Conservation (phyloP, 768 basidiomycete species). For the Kwoniella bestiolae region DNA sequence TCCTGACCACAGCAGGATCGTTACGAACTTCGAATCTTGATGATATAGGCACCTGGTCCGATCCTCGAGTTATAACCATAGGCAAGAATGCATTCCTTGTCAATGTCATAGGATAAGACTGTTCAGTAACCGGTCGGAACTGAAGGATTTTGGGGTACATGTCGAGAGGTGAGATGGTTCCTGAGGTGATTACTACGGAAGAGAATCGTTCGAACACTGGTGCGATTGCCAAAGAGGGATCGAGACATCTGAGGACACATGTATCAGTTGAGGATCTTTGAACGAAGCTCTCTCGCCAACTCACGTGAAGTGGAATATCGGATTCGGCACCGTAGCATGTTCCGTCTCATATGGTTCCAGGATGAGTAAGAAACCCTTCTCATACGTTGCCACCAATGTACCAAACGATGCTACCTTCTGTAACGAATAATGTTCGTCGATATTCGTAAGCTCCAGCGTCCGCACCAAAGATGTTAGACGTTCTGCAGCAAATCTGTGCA, state of each 20-base stretch:
- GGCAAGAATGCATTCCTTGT: constrained; percentile 95
- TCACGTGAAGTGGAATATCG: constrained; percentile 95
- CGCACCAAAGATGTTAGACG: constrained; percentile 90
- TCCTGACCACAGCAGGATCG: constrained; percentile 97
- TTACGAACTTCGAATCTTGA: constrained; percentile 98
- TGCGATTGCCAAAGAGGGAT: constrained; percentile 95
- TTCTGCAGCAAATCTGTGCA: constrained; percentile 87
- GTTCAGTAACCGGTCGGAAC: constrained; percentile 94
- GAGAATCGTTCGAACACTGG: constrained; percentile 98
- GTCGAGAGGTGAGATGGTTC: constrained; percentile 96
- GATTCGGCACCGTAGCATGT: constrained; percentile 96
- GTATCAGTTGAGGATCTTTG: no score
- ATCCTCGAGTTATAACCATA: constrained; percentile 94
- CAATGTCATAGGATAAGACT: constrained; percentile 97
- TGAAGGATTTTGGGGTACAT: constrained; percentile 99
- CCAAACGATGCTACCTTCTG: constrained; percentile 97
- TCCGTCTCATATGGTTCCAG: constrained; percentile 98
- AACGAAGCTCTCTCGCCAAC: constrained; percentile 40
- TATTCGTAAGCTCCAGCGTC: constrained; percentile 81
- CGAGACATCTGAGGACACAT: constrained; percentile 73
- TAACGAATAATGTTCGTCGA: constrained; percentile 88
- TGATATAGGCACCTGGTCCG: constrained; percentile 97
- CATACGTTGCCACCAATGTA: constrained; percentile 95
- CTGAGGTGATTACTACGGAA: constrained; percentile 97
- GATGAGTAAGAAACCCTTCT: constrained; percentile 96